Percentiles rank a stretch among this genome's conserved stretches.
Conservation (phyloP, 305 asterid genomes). For the Solanum hybrid region DNA sequence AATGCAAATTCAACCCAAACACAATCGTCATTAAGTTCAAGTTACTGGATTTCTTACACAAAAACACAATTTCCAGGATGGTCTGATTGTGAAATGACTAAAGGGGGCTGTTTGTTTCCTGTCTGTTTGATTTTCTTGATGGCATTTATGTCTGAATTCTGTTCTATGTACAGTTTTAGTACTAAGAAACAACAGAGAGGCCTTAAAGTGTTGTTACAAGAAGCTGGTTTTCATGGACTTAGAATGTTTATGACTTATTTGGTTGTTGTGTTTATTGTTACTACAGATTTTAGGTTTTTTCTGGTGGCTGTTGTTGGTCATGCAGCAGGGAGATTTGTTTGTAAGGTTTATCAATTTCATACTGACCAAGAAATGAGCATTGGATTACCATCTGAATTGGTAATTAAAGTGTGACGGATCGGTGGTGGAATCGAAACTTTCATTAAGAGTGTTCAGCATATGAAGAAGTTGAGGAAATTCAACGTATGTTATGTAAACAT, state of each 20-base stretch:
- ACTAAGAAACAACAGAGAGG: conserved; percentile 3
- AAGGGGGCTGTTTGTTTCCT: not conserved
- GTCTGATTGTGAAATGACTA: conserved; percentile 31
- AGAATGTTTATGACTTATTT: conserved; percentile 54
- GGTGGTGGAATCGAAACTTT: not conserved
- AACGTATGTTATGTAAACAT: not conserved
- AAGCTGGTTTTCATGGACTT: conserved; percentile 33
- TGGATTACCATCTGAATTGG: not conserved
- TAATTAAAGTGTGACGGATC: not conserved
- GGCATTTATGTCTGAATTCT: not conserved
- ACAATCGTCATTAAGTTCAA: not conserved
- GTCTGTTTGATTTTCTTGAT: not conserved
- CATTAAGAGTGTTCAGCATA: not conserved
- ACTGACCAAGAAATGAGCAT: not conserved
- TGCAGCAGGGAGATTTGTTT: conserved; percentile 21
- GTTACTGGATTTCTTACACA: conserved; percentile 40
- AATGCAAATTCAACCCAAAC: not conserved
- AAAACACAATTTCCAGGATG: conserved; percentile 43
- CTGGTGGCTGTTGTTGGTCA: conserved; percentile 52
- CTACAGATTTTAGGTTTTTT: conserved; percentile 46
- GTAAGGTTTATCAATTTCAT: not conserved
- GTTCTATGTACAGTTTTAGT: not conserved
- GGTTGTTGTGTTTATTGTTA: conserved; percentile 37
- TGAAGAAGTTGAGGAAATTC: not conserved
- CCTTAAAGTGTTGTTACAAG: conserved; percentile 15